These are phyloP conservation scores for Aleurites moluccanus DNA, from an alignment of 441 rosid species.

Conservation along the genomic window DNA sequence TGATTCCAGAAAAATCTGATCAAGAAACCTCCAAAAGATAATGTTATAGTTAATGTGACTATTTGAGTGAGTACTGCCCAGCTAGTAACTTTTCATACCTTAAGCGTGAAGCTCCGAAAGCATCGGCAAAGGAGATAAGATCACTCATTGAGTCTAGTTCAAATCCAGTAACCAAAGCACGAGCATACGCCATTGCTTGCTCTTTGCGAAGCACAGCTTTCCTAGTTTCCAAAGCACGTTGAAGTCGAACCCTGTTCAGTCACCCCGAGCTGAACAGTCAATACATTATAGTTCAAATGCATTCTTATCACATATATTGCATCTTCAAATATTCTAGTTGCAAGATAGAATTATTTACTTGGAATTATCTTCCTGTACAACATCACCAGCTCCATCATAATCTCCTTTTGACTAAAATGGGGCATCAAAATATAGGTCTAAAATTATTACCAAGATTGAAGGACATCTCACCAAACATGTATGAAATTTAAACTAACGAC, in stretches of 20 bases:
- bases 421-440: constrained; percentile 27
- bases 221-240: constrained; percentile 76
- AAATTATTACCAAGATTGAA: constrained; percentile 19
- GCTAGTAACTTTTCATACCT: constrained; percentile 42
- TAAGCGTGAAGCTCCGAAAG: constrained; percentile 91
- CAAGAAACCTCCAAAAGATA: not conserved
- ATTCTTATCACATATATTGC: constrained; percentile 1
- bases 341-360: constrained; percentile 49
- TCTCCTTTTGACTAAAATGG: constrained; percentile 46
- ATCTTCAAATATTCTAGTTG: constrained; percentile 16
- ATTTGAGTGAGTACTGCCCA: not conserved
- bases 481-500: constrained; percentile 11
- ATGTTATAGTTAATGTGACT: not conserved
- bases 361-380: constrained; percentile 66
- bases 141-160: constrained; percentile 67
- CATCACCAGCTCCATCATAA: constrained; percentile 40
- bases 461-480: not conserved
- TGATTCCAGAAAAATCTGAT: not conserved
- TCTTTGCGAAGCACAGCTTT: constrained; percentile 81
- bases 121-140: constrained; percentile 78
- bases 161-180: constrained; percentile 88
- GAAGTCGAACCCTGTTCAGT: constrained; percentile 75
- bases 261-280: constrained; percentile 27
- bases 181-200: constrained; percentile 98
- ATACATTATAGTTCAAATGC: constrained; percentile 14